Base-by-base conservation (phyloP, 2,329 filamentous ascomycete species). In the Verticillium isaacii region DNA sequence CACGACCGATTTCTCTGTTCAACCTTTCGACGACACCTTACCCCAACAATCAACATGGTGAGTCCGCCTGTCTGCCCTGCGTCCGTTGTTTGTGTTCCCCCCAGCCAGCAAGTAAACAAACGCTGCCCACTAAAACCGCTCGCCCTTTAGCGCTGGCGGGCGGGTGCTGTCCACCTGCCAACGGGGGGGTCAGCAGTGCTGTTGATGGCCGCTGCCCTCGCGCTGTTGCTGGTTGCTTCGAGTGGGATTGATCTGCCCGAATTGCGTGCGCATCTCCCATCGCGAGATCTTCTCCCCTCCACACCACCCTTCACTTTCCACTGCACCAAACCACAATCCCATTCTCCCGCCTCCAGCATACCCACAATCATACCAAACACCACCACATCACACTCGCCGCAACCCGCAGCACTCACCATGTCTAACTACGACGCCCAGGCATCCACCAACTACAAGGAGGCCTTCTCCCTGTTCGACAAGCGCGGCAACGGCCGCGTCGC, bases 401-500 rank as follows among this genome's bases (percentile, higher is more conserved):
- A 25, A 25, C 25, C 8, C 17, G 23, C 8, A n/a, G n/a, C 41
- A 23, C 37, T n/a, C 37, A 50, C 12, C 41, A 50, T 50, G 41
- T 50, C 41, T 50, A 50, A 80, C 64, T 80, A 74, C 69, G 81
- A 83, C 65, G 72, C 77, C 56, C 85, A 89, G 86, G 86, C 86
- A 77, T 88, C 85, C 65, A 98, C 94, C 82, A 98, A 99, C 89
- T 99, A 98, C 92, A 98, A 98, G 85, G 95, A 99, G 89, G 95
- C 95, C 70, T 99, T 99, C 81, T 93, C 93, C 72, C 91, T 99
- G 77, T 99, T 98, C 84, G 95, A 99, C 85, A 98, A 97, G 89
- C 94, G 95, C 78, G 95, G 95, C 75, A 96, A 92, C 75, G 93
- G 94, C 74, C 93, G 93, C 71, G 95, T 98, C 69, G 80, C 90